Base-by-base conservation (phyloP, 352 stramenopile species). In the Phytophthora sojae region DNA sequence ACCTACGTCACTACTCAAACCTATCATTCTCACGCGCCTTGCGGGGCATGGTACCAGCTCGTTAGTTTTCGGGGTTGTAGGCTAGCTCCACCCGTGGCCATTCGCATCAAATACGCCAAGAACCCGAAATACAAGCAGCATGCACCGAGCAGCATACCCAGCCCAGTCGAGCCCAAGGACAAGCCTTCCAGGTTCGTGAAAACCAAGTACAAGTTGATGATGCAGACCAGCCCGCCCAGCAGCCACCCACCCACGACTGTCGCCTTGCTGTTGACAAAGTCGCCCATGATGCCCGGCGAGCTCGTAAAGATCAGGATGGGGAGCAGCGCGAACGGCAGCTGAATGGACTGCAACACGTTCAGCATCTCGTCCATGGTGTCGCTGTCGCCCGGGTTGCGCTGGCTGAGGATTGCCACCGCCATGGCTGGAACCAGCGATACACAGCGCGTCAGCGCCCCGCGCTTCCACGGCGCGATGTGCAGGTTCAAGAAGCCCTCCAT, bases 401-500 rank as follows among this genome's bases (percentile, higher is more conserved):
- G 72, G 30, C 90, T 96, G 51, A 97, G 60, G 6, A 98, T 91
- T 4, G 93, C 92, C n/a, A 98, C 94, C 1, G 81, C 71, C 44
- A 98, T 70, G 9, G 92, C 93, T 8, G 93, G 94, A 7, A 94
- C 77, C 9, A 99, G 93, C 3, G 96, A 97, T 8, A 99, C 90
- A 51, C 95, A 90, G 15, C 96, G 91, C 3, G 97, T 99, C 11
- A 94, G 63, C 0, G 81, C 81, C 11, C 92, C 83, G 57, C 86
- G 86, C 66, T 93, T 93, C 83, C 86, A 90, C 23, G 94, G 82
- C 6, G 94, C 84, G 14, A 99, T 64, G 35, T 89, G 85, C 25
- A 99, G 77, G 53, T 98, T 84, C 23, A 99, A 75, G 61, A 99
- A 99, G 0, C 96, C 96, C 78, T 98, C 94, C 96, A 99, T 99